These are phyloP conservation scores for Leccinum uliginosum DNA, from an alignment of 768 basidiomycete species.

Conservation along the genomic window DNA sequence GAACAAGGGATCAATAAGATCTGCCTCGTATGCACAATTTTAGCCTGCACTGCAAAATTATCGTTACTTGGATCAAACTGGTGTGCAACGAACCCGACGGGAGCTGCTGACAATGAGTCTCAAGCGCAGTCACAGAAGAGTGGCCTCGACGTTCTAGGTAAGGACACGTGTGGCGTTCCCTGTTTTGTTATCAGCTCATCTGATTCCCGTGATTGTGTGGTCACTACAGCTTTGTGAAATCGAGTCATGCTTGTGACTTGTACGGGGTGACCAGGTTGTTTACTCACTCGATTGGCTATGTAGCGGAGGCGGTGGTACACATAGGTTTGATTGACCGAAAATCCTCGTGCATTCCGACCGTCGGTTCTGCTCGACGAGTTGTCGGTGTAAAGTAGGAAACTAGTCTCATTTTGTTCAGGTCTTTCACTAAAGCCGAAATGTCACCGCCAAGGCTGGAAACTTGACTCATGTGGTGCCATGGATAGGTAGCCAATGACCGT, in stretches of 20 bases:
- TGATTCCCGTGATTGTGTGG: neutral
- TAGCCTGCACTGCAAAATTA: constrained; percentile 1
- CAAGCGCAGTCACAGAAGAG: neutral
- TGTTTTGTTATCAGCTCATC: neutral
- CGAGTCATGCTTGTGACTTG: neutral
- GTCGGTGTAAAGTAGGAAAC: neutral
- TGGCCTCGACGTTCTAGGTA: neutral
- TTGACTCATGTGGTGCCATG: neutral
- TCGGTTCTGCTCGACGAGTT: neutral
- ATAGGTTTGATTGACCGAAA: neutral
- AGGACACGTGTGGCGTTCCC: neutral
- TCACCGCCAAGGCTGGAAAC: constrained; percentile 9
- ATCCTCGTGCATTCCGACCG: neutral
- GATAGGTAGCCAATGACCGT: neutral
- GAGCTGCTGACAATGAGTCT: neutral
- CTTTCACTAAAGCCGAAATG: neutral
- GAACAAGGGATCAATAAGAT: constrained; percentile 19
- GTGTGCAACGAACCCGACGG: neutral
- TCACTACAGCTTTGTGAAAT: neutral
- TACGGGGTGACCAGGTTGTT: neutral
- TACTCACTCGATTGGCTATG: neutral
- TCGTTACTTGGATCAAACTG: neutral
- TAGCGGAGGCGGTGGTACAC: neutral
- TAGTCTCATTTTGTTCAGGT: neutral
- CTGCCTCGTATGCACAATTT: constrained; percentile 10